These are phyloP conservation scores for Fraxinus velutina DNA, from an alignment of 305 asterid genomes.

Conservation along the genomic window DNA sequence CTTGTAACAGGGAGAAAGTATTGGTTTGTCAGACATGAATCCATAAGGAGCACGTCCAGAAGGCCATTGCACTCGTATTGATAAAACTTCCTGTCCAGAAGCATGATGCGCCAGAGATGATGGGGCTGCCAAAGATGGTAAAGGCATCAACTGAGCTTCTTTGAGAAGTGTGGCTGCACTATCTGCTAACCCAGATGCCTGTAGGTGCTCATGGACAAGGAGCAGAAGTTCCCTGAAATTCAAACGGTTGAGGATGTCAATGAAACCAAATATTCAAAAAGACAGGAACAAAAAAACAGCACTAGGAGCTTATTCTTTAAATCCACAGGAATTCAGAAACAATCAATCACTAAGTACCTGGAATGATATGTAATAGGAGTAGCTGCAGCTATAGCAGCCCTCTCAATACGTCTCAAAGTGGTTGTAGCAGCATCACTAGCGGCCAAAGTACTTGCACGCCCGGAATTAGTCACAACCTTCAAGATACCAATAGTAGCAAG, in stretches of 20 bases:
- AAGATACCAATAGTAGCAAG: slow-evolving; percentile 14
- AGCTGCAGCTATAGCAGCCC: slow-evolving; percentile 99
- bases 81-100: slow-evolving; percentile 59
- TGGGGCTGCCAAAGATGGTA: slow-evolving; percentile 63
- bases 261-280: slow-evolving; percentile 12
- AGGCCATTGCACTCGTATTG: slow-evolving; percentile 86
- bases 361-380: slow-evolving; percentile 94
- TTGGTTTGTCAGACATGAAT: slow-evolving; percentile 64
- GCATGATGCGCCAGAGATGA: slow-evolving; percentile 40
- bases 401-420: slow-evolving; percentile 91
- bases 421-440: slow-evolving; percentile 99
- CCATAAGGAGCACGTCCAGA: slow-evolving; percentile 67
- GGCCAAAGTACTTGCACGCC: slow-evolving; percentile 94
- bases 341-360: slow-evolving; percentile 44
- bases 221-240: slow-evolving; percentile 82
- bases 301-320: background rate
- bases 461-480: slow-evolving; percentile 93
- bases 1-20: slow-evolving; percentile 37
- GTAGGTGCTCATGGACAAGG: slow-evolving; percentile 91
- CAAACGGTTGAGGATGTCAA: slow-evolving; percentile 4
- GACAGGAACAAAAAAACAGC: background rate
- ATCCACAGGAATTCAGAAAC: slow-evolving; percentile 13
- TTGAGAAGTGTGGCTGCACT: slow-evolving; percentile 69
- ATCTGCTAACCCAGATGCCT: slow-evolving; percentile 79
- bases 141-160: slow-evolving; percentile 89